Evolutionary conservation across 169 alveolate species (phyloP).

Genomic region (Cardiosporidium cionae): DNA sequence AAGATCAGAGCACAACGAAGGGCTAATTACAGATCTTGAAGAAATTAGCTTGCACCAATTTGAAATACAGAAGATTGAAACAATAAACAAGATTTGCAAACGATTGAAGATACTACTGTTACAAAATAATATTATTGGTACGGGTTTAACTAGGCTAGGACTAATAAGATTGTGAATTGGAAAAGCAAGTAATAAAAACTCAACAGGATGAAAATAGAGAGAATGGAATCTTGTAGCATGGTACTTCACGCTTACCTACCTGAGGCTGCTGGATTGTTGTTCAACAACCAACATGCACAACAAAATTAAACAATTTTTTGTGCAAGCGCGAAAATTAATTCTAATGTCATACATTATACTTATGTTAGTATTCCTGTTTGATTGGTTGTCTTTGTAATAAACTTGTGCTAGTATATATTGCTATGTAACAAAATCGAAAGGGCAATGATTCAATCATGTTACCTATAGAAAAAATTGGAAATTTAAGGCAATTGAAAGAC

Average conservation of each 20-base stretch:
- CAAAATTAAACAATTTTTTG: background rate
- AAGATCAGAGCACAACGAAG: slow-evolving; percentile 88
- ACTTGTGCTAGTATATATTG: background rate
- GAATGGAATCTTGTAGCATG: background rate
- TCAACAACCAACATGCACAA: background rate
- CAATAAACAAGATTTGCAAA: slow-evolving; percentile 75
- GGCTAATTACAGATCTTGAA: slow-evolving; percentile 73
- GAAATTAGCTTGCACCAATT: slow-evolving; percentile 80
- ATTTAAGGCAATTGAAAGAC: slow-evolving; percentile 67
- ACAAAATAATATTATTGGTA: slow-evolving; percentile 76
- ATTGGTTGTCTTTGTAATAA: background rate
- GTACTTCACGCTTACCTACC: background rate
- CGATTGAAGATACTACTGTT: slow-evolving; percentile 77
- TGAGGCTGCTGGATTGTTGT: too few species aligned
- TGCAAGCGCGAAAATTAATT: background rate
- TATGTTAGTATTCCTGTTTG: background rate
- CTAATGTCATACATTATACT: background rate
- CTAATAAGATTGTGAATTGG: too few species aligned
- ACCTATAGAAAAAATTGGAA: slow-evolving; percentile 68
- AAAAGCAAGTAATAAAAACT: too few species aligned
- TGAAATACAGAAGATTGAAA: slow-evolving; percentile 76
- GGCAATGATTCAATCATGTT: too few species aligned
- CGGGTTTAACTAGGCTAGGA: too few species aligned
- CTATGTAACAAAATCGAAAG: background rate
- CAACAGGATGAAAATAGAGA: background rate